Evolutionary conservation across 2,329 filamentous ascomycete genomes (phyloP).

Genomic region (Diplodia intermedia): DNA sequence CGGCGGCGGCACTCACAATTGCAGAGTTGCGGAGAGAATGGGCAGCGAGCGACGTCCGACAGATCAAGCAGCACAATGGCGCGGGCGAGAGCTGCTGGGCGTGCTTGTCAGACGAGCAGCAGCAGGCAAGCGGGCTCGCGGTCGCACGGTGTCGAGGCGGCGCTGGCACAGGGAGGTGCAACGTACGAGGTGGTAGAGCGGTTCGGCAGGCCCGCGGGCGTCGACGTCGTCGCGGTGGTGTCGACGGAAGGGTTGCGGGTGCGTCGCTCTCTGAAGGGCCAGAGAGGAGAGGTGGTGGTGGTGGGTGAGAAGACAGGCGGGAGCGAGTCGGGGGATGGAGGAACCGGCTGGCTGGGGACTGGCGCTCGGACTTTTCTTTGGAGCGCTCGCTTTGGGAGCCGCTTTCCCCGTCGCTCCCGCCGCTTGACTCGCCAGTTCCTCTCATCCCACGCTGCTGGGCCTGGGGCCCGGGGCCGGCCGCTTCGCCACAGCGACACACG

Average conservation of each 20-base stretch:
- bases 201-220: neutral
- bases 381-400: constrained; percentile 15
- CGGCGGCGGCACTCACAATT: constrained; percentile 3
- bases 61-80: constrained; percentile 21
- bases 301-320: constrained; percentile 17
- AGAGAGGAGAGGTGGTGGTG: constrained; percentile 14
- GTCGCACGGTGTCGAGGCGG: constrained; percentile 27
- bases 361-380: constrained; percentile 20
- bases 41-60: constrained; percentile 24
- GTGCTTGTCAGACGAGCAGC: constrained; percentile 20
- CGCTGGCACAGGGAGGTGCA: constrained; percentile 20
- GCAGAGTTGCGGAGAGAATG: neutral
- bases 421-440: constrained; percentile 22
- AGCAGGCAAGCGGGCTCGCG: constrained; percentile 20
- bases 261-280: constrained; percentile 10
- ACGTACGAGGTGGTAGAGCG: constrained; percentile 14
- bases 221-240: neutral
- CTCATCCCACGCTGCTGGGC: constrained; percentile 17
- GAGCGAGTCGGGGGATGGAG: constrained; percentile 22
- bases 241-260: neutral
- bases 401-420: constrained; percentile 17
- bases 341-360: constrained; percentile 23
- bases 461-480: neutral
- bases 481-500: constrained; percentile 25
- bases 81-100: neutral